These are phyloP conservation scores for Ramularia collo-cygni DNA, from an alignment of 2,329 filamentous ascomycete species.

Conservation along the genomic window DNA sequence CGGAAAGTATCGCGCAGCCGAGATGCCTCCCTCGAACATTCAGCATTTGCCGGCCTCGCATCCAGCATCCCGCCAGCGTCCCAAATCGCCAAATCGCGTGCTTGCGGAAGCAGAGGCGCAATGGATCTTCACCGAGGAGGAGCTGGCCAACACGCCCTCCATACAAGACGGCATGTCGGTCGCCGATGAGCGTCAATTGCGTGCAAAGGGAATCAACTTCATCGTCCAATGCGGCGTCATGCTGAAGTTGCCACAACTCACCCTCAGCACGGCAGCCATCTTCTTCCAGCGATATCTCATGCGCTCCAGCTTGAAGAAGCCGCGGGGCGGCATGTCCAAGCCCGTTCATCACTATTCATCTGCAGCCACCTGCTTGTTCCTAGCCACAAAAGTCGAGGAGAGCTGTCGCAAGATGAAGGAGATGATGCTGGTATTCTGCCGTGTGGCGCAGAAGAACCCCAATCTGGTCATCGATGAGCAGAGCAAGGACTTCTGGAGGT, in stretches of 20 bases:
- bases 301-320: constrained; percentile 72
- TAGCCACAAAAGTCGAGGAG: constrained; percentile 96
- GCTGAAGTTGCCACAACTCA: constrained; percentile 85
- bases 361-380: constrained; percentile 82
- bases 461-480: constrained; percentile 90
- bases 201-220: constrained; percentile 92
- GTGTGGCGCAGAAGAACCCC: constrained; percentile 89
- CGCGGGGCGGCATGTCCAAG: constrained; percentile 57
- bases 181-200: constrained; percentile 69
- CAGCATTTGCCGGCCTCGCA: constrained; percentile 32
- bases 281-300: constrained; percentile 97
- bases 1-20: too few relatives aligned
- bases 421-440: constrained; percentile 85
- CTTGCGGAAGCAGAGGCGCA: constrained; percentile 57
- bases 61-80: constrained; percentile 32
- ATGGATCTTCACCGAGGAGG: constrained; percentile 84
- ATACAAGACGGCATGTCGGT: constrained; percentile 72
- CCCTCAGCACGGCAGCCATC: constrained; percentile 82
- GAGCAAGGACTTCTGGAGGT: constrained; percentile 96
- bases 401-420: constrained; percentile 95
- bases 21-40: constrained; percentile 12
- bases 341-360: constrained; percentile 75
- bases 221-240: constrained; percentile 91
- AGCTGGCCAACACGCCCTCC: constrained; percentile 75
- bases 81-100: constrained; percentile 36